These are phyloP conservation scores for Phtheirospermum japonicum DNA, from an alignment of 257 asterid genomes.

Conservation along the genomic window DNA sequence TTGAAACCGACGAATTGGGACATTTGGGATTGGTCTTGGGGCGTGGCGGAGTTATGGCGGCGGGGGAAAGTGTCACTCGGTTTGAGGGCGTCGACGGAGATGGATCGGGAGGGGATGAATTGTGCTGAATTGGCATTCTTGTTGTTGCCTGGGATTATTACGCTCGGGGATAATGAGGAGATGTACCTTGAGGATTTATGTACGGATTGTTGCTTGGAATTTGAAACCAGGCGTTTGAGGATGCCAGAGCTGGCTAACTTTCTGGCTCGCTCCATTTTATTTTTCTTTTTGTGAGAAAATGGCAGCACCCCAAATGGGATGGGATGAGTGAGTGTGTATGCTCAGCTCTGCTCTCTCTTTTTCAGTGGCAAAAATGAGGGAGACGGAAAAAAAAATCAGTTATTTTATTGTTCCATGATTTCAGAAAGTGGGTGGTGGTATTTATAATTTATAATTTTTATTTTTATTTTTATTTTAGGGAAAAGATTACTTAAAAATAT, in stretches of 20 bases:
- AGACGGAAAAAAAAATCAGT: background rate
- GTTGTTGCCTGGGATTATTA: conserved; percentile 17
- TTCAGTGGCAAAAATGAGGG: conserved; percentile 23
- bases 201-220: conserved; percentile 40
- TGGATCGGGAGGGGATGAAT: conserved; percentile 41
- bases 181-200: conserved; percentile 56
- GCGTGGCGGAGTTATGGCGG: conserved; percentile 90
- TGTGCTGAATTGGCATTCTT: background rate
- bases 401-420: conserved; percentile 30
- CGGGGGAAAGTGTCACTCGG: conserved; percentile 82
- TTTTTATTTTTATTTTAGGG: too few species aligned
- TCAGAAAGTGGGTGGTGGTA: conserved; percentile 45
- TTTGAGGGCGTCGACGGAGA: conserved; percentile 69
- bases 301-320: too few species aligned
- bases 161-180: conserved; percentile 57
- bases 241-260: conserved; percentile 64
- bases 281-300: background rate
- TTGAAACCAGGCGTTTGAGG: conserved; percentile 60
- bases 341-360: background rate
- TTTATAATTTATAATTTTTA: too few species aligned
- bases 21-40: conserved; percentile 72
- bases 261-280: conserved; percentile 83
- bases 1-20: conserved; percentile 57
- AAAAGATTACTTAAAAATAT: too few species aligned
- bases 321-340: too few species aligned